These are phyloP conservation scores for Cutaneotrichosporon sp. DNA, from an alignment of 1,284 basidiomycete genomes.

Conservation along the genomic window DNA sequence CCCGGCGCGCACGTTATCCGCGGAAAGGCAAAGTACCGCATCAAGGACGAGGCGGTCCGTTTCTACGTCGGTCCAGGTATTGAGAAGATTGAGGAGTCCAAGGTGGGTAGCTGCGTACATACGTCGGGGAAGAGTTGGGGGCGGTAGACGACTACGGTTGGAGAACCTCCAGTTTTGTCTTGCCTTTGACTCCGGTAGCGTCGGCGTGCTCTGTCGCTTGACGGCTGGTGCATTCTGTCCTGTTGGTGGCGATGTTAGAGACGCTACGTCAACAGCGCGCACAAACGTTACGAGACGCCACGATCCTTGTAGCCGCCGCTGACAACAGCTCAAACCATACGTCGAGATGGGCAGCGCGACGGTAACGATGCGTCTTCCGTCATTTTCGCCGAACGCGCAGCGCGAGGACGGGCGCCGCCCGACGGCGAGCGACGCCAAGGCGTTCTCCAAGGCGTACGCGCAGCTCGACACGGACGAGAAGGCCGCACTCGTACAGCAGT, in stretches of 20 bases:
- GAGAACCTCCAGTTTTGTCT: not conserved
- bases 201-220: not conserved
- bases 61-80: slow-evolving; percentile 70
- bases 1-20: slow-evolving; percentile 72
- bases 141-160: not conserved
- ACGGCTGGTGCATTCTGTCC: no score
- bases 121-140: not conserved
- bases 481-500: slow-evolving; percentile 34
- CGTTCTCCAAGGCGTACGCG: slow-evolving; percentile 34
- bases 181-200: not conserved
- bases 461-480: slow-evolving; percentile 24
- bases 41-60: slow-evolving; percentile 74
- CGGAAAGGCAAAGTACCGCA: slow-evolving; percentile 68
- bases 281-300: no score
- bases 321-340: slow-evolving; percentile 51
- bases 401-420: not conserved
- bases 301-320: not conserved
- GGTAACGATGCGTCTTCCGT: slow-evolving; percentile 14
- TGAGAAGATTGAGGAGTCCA: slow-evolving; percentile 9
- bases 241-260: no score
- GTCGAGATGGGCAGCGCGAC: slow-evolving; percentile 31
- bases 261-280: no score
- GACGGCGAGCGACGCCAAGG: not conserved
- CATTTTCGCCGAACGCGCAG: slow-evolving; percentile 17
- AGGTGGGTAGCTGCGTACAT: slow-evolving; percentile 8